Evolutionary conservation across 345 rosid species (phyloP).

Genomic region (Arabidopsis thaliana): DNA sequence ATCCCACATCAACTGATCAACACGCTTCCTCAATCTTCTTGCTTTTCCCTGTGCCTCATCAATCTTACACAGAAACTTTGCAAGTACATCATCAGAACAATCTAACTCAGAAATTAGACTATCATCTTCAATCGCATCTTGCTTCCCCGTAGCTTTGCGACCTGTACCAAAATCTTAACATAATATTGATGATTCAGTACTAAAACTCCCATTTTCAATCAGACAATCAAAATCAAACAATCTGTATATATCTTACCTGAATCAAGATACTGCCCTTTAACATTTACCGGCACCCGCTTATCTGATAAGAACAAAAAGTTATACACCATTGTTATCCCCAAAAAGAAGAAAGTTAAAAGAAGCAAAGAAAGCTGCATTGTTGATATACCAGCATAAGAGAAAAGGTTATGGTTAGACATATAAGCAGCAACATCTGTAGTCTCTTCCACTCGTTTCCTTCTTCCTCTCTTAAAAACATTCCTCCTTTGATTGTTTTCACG

Average conservation of each 20-base stretch:
- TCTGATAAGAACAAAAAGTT: constrained; percentile 49
- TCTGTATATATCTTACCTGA: constrained; percentile 32
- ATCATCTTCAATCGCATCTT: constrained; percentile 51
- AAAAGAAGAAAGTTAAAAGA: background rate
- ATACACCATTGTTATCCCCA: background rate
- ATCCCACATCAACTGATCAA: constrained; percentile 59
- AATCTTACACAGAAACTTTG: constrained; percentile 61
- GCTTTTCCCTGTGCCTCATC: constrained; percentile 52
- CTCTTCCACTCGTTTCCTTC: constrained; percentile 74
- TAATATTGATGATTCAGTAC: background rate
- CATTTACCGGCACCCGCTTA: constrained; percentile 51
- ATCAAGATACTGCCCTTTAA: constrained; percentile 48
- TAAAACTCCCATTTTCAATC: background rate
- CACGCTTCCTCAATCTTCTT: constrained; percentile 53
- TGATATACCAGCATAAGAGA: constrained; percentile 73
- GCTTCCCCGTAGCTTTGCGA: constrained; percentile 41
- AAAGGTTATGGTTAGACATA: constrained; percentile 60
- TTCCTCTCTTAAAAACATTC: constrained; percentile 62
- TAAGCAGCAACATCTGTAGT: constrained; percentile 59
- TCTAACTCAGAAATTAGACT: constrained; percentile 50
- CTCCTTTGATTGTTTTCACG: constrained; percentile 46
- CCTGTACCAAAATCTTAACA: constrained; percentile 43
- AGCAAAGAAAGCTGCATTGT: constrained; percentile 15
- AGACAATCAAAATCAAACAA: constrained; percentile 14
- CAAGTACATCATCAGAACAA: constrained; percentile 48